Base-by-base conservation (phyloP, 208 protist genomes). In the Phytomonas sp. region DNA sequence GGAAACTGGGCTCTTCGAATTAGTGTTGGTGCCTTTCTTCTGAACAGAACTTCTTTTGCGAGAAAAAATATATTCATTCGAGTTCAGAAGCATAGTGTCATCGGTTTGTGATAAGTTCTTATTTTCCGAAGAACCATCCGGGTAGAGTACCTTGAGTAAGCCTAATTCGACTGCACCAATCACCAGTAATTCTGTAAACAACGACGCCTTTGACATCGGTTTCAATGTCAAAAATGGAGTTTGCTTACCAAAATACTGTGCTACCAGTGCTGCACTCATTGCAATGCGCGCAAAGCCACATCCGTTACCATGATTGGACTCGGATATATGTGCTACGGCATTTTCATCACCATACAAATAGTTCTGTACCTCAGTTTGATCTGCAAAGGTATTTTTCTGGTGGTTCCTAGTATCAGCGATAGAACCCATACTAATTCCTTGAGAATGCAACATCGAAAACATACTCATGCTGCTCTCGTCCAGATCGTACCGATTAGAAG, bases 161-260 rank as follows among this genome's bases (percentile, higher is more conserved):
- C 77, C 69, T 29, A 84, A 72, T 42, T 94, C 86, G 14, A 80
- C 83, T 49, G 84, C 79, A 0, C 79, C 86, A n/a, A 94, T 78
- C 40, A 85, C 74, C 16, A 94, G 70, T 23, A 94, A 70, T 71
- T 91, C 82, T 0, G 70, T 74, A 61, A 82, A 89, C 30, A 94
- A 79, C 8, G 81, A 79, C 60, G 75, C 70, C 19, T 79, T 69
- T 11, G 83, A 77, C 49, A 89, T 76, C 12, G 78, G 61, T 3
- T 80, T 74, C 34, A 94, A 72, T 4, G 71, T 64, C 4, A 82
- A 88, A 70, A 92, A 88, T 40, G 88, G 85, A 12, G 88, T 94
- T 67, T 76, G 81, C 36, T 72, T 67, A 23, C 88, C 88, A 77
- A 94, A 91, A 70, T 85, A 88, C 60, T 79, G 77, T 31, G 81